Percentiles rank a stretch among this genome's conserved stretches.
phyloP scores from a whole-genome alignment of 352 stramenopile genomes.

The Phytophthora hybrid region DNA sequence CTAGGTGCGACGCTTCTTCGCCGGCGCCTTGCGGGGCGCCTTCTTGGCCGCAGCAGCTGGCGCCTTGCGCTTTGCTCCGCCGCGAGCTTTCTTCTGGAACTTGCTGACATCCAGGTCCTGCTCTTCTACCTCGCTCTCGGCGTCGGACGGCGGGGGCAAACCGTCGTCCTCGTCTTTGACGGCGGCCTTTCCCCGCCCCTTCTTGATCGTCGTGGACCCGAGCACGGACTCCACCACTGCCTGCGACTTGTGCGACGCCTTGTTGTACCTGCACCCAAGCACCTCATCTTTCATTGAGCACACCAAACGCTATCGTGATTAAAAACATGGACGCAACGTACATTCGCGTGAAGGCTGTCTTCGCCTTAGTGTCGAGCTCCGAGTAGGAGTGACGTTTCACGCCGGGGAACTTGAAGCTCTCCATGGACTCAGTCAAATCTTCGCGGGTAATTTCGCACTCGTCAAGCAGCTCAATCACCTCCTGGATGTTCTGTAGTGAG shows the following conservation, averaged over 20 bases:
- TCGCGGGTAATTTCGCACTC: conserved; percentile 97
- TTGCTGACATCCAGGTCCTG: conserved; percentile 78
- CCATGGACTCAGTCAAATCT: conserved; percentile 98
- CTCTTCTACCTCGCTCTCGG: conserved; percentile 76
- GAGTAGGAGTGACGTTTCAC: conserved; percentile 80
- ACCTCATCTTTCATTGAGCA: conserved; percentile 6
- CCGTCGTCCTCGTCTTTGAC: conserved; percentile 56
- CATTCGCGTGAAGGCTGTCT: conserved; percentile 94
- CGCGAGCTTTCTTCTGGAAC: conserved; percentile 83
- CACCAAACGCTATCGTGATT: background rate
- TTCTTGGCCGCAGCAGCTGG: conserved; percentile 53
- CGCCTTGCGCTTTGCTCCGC: conserved; percentile 67
- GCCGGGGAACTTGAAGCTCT: conserved; percentile 88
- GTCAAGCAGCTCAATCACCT: conserved; percentile 96
- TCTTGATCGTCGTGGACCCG: conserved; percentile 76
- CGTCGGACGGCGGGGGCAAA: conserved; percentile 65
- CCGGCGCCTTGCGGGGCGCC: conserved; percentile 49
- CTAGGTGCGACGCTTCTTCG: conserved; percentile 68
- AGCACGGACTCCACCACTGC: conserved; percentile 91
- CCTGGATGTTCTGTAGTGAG: conserved; percentile 67
- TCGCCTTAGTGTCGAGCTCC: conserved; percentile 89
- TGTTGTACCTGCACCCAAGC: conserved; percentile 86
- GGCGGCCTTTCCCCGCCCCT: conserved; percentile 65
- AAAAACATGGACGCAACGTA: conserved; percentile 39
- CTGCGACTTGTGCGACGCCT: conserved; percentile 93